These are phyloP conservation scores for Neoboletus brunneissimus DNA, from an alignment of 768 basidiomycete genomes.

Conservation along the genomic window DNA sequence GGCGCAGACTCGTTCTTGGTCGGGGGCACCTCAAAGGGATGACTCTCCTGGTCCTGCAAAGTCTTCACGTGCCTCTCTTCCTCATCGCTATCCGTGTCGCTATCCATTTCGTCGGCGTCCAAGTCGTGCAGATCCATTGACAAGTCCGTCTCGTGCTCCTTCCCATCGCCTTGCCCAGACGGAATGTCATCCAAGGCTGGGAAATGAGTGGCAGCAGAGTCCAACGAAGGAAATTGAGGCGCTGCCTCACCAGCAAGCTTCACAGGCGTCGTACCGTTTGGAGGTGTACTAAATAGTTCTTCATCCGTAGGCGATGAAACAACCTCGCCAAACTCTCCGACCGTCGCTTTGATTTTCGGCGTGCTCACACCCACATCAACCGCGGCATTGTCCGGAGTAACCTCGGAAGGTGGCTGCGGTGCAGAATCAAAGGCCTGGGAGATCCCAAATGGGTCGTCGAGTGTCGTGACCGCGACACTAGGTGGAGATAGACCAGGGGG, in stretches of 20 bases:
- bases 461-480: slow-evolving; percentile 1
- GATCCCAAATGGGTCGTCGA: slow-evolving; percentile 56
- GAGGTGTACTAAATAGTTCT: slow-evolving; percentile 63
- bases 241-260: slow-evolving; percentile 8
- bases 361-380: slow-evolving; percentile 21
- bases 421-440: slow-evolving; percentile 26
- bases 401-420: slow-evolving; percentile 10
- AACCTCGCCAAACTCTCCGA: slow-evolving; percentile 17
- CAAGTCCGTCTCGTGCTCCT: slow-evolving; percentile 52
- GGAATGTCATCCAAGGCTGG: slow-evolving; percentile 37
- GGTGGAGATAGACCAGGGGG: slow-evolving; percentile 28
- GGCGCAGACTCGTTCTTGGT: slow-evolving; percentile 11
- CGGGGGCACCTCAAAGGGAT: slow-evolving; percentile 13
- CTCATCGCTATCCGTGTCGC: slow-evolving; percentile 48
- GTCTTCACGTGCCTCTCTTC: slow-evolving; percentile 35
- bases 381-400: slow-evolving; percentile 20
- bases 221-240: slow-evolving; percentile 25
- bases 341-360: slow-evolving; percentile 13
- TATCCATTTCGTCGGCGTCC: slow-evolving; percentile 55
- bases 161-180: slow-evolving; percentile 19
- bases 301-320: slow-evolving; percentile 37
- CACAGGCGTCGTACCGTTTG: slow-evolving; percentile 38
- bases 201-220: slow-evolving; percentile 31
- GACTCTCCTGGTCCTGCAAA: slow-evolving; percentile 20
- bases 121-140: slow-evolving; percentile 54